phyloP scores from a whole-genome alignment of 352 stramenopile genomes.

The Elongisporangium anandrum region DNA sequence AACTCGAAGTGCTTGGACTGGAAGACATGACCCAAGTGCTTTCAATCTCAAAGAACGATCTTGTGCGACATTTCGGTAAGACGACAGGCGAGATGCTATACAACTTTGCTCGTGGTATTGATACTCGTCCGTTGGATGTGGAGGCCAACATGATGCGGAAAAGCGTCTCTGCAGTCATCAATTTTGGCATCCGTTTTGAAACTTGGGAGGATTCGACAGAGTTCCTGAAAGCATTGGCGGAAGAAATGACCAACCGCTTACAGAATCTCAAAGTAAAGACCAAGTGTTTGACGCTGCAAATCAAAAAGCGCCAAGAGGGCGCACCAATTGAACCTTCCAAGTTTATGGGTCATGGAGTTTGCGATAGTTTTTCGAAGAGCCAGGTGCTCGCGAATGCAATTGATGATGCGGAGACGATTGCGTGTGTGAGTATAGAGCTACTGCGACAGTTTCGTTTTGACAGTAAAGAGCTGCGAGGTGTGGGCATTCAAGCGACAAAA shows the following conservation, averaged over 20 bases:
- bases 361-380: slow-evolving; percentile 84
- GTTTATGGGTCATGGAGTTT: slow-evolving; percentile 84
- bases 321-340: slow-evolving; percentile 75
- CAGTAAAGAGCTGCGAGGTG: slow-evolving; percentile 56
- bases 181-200: slow-evolving; percentile 91
- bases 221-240: slow-evolving; percentile 77
- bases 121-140: slow-evolving; percentile 61
- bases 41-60: slow-evolving; percentile 34
- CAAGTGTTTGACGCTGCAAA: slow-evolving; percentile 70
- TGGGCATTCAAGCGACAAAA: slow-evolving; percentile 78
- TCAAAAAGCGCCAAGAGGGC: slow-evolving; percentile 76
- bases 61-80: slow-evolving; percentile 64
- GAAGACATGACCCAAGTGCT: slow-evolving; percentile 61
- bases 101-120: slow-evolving; percentile 71
- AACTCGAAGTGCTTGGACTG: slow-evolving; percentile 68
- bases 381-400: slow-evolving; percentile 53
- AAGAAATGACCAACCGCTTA: slow-evolving; percentile 69
- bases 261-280: slow-evolving; percentile 48
- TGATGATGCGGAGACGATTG: slow-evolving; percentile 48
- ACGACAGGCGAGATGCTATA: slow-evolving; percentile 69
- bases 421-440: slow-evolving; percentile 45
- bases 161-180: slow-evolving; percentile 90
- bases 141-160: slow-evolving; percentile 77
- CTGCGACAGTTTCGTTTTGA: slow-evolving; percentile 58
- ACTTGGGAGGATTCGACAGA: slow-evolving; percentile 61